Evolutionary conservation across 768 basidiomycete genomes (phyloP), one percentile per base, ranked within the genome.

Genomic region (Pleurotus pulmonarius): DNA sequence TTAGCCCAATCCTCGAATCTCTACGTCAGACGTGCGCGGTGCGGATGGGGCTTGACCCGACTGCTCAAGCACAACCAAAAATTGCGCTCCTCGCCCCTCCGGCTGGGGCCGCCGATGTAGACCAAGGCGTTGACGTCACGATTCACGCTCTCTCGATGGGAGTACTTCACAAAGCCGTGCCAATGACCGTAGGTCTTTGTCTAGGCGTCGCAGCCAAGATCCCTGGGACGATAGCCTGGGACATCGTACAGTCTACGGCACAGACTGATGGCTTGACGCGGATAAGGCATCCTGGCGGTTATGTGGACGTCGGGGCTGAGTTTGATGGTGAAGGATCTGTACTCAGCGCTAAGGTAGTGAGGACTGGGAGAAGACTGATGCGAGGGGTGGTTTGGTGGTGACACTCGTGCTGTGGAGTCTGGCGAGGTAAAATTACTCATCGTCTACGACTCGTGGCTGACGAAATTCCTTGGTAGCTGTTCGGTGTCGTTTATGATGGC

Each of bases 341-440:
- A 16, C 71, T 68, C 53, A 83, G 79, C 59, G 87, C 83, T 1
- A 82, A 80, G 61, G 87, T 88, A 16, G 75, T 87, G 20, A 69
- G 87, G 55, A 91, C 87, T 2, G 89, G 88, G 1, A 75, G 86
- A 57, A 72, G 84, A 61, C 66, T 90, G 58, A 91, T 91, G 88
- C 80, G 77, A 58, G 89, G 89, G 0, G 72, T 67, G 0, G 87
- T 86, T 0, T 89, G 80, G 77, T 86, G 85, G 81, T 87, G 41
- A 44, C 20, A 34, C 29, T 34, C 29, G 29, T 11, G 9, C 29
- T 34, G 29, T 8, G 8, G 29, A 11, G 29, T 34, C 29, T 11
- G 9, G 29, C 29, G 9, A 34, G 29, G 29, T 34, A 34, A 34
- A 8, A 9, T 34, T 34, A 3, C 9, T 34, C 29, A 34, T 34